Percentiles rank a stretch among this genome's conserved stretches.
Conservation (phyloP, 371 early-diverging fungal genomes). For the Coemansia sp. region DNA sequence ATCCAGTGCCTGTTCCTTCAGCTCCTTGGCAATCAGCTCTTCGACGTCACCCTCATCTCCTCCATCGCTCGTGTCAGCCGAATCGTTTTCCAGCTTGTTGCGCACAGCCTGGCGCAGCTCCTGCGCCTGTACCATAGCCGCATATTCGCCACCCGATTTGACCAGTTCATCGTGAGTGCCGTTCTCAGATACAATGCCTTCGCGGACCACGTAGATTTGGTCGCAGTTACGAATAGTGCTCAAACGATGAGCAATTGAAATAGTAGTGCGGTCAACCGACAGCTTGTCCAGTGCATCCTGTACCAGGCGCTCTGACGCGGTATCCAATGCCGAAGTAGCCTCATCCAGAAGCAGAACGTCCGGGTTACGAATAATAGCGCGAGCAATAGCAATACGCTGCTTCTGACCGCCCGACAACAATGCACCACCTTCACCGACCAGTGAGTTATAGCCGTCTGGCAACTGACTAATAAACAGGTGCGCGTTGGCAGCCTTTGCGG, state of each 20-base stretch:
- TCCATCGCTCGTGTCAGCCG: neutral
- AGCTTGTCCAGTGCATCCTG: constrained; percentile 87
- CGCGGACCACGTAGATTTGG: constrained; percentile 39
- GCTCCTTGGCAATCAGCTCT: constrained; percentile 39
- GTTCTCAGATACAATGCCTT: constrained; percentile 48
- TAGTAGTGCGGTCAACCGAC: constrained; percentile 73
- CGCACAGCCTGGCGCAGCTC: constrained; percentile 36
- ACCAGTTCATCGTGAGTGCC: constrained; percentile 55
- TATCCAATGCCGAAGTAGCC: constrained; percentile 93
- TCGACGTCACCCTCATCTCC: constrained; percentile 27
- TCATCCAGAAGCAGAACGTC: constrained; percentile 92
- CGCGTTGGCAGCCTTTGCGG: constrained; percentile 58
- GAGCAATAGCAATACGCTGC: constrained; percentile 68
- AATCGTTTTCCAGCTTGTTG: constrained; percentile 6
- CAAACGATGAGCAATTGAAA: constrained; percentile 82
- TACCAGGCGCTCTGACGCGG: constrained; percentile 85
- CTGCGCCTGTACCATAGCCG: constrained; percentile 44
- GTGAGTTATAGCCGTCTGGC: constrained; percentile 75
- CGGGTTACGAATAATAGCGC: constrained; percentile 67
- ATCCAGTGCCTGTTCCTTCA: constrained; percentile 36
- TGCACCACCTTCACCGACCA: constrained; percentile 76
- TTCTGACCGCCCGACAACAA: constrained; percentile 85
- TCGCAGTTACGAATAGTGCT: constrained; percentile 67
- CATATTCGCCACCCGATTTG: constrained; percentile 31
- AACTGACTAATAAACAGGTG: constrained; percentile 68